phyloP scores from a whole-genome alignment of 2,329 filamentous ascomycete genomes.

The Penicillium aurantiogriseum region DNA sequence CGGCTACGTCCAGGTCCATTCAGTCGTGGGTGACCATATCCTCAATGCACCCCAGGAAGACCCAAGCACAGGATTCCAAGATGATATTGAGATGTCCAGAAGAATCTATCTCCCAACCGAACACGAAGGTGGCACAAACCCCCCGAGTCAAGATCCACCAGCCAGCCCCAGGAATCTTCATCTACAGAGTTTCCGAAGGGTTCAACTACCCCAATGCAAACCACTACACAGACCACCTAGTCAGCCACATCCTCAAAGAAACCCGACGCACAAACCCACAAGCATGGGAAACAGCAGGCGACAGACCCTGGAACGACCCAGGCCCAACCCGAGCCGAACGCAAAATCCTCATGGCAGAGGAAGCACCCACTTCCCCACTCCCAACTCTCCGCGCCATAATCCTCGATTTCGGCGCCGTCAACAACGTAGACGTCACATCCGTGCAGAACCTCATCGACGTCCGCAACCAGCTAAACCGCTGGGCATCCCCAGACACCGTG shows the following conservation, averaged over 20 bases:
- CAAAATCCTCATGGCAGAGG: slow-evolving; percentile 47
- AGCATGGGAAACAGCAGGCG: slow-evolving; percentile 62
- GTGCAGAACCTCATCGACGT: slow-evolving; percentile 87
- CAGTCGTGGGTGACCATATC: slow-evolving; percentile 57
- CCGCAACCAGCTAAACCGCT: slow-evolving; percentile 84
- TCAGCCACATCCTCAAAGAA: slow-evolving; percentile 61
- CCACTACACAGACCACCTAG: slow-evolving; percentile 75
- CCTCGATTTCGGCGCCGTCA: slow-evolving; percentile 84
- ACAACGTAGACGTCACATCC: slow-evolving; percentile 86
- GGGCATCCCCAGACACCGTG: slow-evolving; percentile 71
- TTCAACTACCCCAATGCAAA: slow-evolving; percentile 93
- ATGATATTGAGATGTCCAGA: background rate
- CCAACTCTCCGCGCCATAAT: slow-evolving; percentile 79
- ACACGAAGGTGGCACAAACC: slow-evolving; percentile 83
- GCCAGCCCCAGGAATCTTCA: slow-evolving; percentile 85
- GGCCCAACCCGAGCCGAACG: slow-evolving; percentile 55
- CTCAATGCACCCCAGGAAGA: background rate
- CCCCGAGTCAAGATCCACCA: slow-evolving; percentile 71
- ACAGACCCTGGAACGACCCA: slow-evolving; percentile 90
- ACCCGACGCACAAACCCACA: slow-evolving; percentile 72
- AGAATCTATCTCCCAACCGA: slow-evolving; percentile 76
- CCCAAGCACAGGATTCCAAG: background rate
- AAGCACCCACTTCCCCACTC: slow-evolving; percentile 46
- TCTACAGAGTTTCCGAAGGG: slow-evolving; percentile 86
- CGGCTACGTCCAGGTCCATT: slow-evolving; percentile 62